Evolutionary conservation across 495 filamentous ascomycete genomes (phyloP), one percentile per base, ranked within the genome.

Genomic region (Lentithecium fluviatile): DNA sequence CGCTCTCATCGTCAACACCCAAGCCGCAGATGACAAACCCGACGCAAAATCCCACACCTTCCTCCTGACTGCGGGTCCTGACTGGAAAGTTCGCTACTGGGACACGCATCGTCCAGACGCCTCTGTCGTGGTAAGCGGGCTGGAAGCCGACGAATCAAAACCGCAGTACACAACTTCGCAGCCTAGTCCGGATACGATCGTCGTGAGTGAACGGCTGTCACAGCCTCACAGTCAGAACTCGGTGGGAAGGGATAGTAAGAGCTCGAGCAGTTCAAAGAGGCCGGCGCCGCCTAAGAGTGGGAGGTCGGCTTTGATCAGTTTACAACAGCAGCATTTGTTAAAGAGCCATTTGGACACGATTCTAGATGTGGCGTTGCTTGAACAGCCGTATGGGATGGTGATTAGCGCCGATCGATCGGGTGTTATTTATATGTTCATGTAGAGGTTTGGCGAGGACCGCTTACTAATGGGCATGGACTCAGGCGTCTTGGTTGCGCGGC

Each of bases 21-120:
- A 87, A 69, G 69, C 62, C 10, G 43, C 76, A 45, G 83, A 86
- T 45, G 83, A 86, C 13, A 78, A 80, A 58, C 73, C 81, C 15
- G 85, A 88, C 21, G 72, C 82, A 25, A 76, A 82, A 43, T 78
- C 79, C 11, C 65, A 69, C 20, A 79, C 80, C 0, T 97, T 91
- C 73, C 84, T 95, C 23, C 74, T 99, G 19, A 91, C 91, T 0
- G 93, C 84, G 2, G 93, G 95, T 4, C 86, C 87, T 26, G 94
- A 97, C 70, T 89, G 87, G 71, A 95, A 91, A 70, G 82, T 98
- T 20, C 83, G 94, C 6, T 96, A 91, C 74, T 98, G 94, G 94
- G 94, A 97, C 69, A 76, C 90, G 10, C 75, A 80, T 6, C 83
- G 82, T 11, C 77, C 89, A 5, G 90, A 95, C 65, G 77, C 82